These are phyloP conservation scores for Chlorella vulgaris DNA, from an alignment of 139 green algal species.

Conservation along the genomic window DNA sequence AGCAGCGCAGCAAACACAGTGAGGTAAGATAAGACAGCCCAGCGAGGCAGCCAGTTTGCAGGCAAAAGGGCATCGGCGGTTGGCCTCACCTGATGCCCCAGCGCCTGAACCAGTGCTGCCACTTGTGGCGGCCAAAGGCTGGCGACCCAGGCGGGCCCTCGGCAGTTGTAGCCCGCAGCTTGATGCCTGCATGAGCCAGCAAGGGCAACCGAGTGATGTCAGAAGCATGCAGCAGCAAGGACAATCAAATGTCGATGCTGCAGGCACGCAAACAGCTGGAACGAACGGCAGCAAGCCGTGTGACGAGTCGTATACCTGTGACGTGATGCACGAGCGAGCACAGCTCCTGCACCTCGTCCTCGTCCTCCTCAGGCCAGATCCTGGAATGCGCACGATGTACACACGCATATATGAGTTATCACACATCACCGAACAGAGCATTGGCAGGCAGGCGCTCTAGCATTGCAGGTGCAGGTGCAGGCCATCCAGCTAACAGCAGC, in stretches of 20 bases:
- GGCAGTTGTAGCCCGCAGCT: neutral
- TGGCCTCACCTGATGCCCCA: slow-evolving; percentile 3
- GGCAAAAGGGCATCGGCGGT: neutral
- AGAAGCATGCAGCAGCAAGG: neutral
- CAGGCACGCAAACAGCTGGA: too few species aligned
- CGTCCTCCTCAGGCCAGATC: slow-evolving; percentile 33
- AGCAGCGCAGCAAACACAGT: too few species aligned
- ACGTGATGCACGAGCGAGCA: slow-evolving; percentile 32
- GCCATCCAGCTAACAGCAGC: neutral
- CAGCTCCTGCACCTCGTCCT: slow-evolving; percentile 23
- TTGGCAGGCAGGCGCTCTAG: neutral
- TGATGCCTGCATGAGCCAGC: neutral
- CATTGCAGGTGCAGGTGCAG: too few species aligned
- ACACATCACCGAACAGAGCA: too few species aligned
- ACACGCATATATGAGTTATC: too few species aligned
- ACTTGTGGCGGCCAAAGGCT: neutral
- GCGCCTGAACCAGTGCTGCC: slow-evolving; percentile 4
- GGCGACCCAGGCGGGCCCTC: neutral
- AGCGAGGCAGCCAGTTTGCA: neutral
- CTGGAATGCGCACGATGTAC: too few species aligned
- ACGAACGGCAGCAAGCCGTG: neutral
- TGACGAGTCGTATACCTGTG: slow-evolving; percentile 21
- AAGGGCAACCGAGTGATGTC: neutral
- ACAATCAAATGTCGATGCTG: too few species aligned
- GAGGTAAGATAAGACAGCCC: too few species aligned